Evolutionary conservation across 139 green algal genomes (phyloP).

Genomic region (Volvox africanus): DNA sequence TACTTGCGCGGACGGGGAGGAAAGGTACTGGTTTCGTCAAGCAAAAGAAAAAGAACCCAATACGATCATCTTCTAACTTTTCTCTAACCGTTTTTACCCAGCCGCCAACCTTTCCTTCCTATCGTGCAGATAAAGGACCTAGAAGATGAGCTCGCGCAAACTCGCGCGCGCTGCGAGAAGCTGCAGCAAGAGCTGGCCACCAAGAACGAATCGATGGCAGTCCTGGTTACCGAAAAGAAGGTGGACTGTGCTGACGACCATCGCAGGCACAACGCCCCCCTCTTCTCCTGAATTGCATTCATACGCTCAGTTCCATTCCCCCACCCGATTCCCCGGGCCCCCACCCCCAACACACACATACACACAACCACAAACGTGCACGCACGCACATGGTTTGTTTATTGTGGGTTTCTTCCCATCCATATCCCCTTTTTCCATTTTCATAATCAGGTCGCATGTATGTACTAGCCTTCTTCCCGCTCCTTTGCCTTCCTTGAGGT

Average conservation of each 20-base stretch:
- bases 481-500: too few species aligned
- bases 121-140: constrained; percentile 64
- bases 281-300: background rate
- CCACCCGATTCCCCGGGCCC: too few species aligned
- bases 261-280: background rate
- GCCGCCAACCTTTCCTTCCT: background rate
- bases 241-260: background rate
- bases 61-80: background rate
- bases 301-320: background rate
- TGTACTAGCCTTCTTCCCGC: too few species aligned
- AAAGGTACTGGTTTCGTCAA: constrained; percentile 10
- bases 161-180: background rate
- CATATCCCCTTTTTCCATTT: too few species aligned
- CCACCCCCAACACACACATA: background rate
- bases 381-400: too few species aligned
- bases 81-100: background rate
- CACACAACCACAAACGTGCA: too few species aligned
- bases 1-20: constrained; percentile 49
- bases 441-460: too few species aligned
- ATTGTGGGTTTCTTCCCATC: too few species aligned
- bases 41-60: background rate
- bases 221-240: constrained; percentile 10
- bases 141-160: constrained; percentile 47
- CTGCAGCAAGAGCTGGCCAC: constrained; percentile 45
- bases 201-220: constrained; percentile 4